Evolutionary conservation across 208 protist species (phyloP).

Genomic region (Acanthamoeba polyphaga): DNA sequence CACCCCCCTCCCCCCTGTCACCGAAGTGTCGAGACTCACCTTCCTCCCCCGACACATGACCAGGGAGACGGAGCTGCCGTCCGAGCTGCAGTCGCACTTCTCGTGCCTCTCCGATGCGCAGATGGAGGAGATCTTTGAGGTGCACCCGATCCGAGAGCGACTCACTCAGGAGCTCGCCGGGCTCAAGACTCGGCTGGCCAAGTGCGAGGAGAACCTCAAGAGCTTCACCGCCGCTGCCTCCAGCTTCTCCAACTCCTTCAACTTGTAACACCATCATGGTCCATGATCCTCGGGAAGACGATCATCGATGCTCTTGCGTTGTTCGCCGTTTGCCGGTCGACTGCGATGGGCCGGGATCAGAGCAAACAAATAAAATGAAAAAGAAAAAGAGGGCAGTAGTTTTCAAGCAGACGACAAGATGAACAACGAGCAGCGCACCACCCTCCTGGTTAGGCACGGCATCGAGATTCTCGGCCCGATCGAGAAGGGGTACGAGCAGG

Average conservation of each 20-base stretch:
- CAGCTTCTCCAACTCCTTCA: conserved; percentile 71
- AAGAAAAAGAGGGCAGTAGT: not conserved
- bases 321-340: not conserved
- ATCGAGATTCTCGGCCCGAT: conserved; percentile 13
- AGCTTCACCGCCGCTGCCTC: conserved; percentile 75
- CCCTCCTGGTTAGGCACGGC: conserved; percentile 8
- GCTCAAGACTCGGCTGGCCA: conserved; percentile 78
- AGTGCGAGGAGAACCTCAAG: conserved; percentile 82
- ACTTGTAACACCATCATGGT: not conserved
- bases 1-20: not conserved
- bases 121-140: conserved; percentile 86
- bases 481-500: not conserved
- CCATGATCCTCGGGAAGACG: not conserved
- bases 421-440: not conserved
- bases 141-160: conserved; percentile 78
- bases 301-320: not conserved
- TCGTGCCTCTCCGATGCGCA: conserved; percentile 77
- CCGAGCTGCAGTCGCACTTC: conserved; percentile 82
- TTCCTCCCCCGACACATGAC: not conserved
- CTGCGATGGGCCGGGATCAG: not conserved
- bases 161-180: conserved; percentile 80
- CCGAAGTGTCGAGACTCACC: not conserved
- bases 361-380: not conserved
- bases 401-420: not conserved
- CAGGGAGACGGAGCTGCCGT: conserved; percentile 82